Conservation (phyloP, 768 basidiomycete species). For the Mycena haematopus region DNA sequence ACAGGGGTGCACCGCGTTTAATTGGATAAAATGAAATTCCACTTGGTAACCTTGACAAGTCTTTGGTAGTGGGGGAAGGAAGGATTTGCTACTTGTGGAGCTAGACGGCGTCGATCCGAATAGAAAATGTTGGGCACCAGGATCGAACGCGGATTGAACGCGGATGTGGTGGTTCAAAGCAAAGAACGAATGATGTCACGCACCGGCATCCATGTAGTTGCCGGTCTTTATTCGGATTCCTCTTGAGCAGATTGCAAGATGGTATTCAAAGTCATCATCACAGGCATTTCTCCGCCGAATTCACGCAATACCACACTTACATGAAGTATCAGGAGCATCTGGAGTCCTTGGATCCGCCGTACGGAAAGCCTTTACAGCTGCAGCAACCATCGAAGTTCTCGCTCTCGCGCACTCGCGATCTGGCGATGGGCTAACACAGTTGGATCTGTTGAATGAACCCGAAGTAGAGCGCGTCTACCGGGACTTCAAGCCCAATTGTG, state of each 20-base stretch:
- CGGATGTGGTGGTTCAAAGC: too few relatives aligned
- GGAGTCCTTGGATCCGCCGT: slow-evolving; percentile 90
- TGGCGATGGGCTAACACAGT: slow-evolving; percentile 53
- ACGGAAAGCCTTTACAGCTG: slow-evolving; percentile 63
- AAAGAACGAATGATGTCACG: too few relatives aligned
- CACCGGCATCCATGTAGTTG: background rate
- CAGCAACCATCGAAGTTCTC: slow-evolving; percentile 51
- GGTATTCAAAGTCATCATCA: slow-evolving; percentile 27
- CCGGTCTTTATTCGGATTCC: background rate
- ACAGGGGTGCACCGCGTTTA: too few relatives aligned
- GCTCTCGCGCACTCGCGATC: slow-evolving; percentile 79
- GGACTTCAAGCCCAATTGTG: slow-evolving; percentile 73
- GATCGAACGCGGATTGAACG: too few relatives aligned
- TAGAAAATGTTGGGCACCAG: too few relatives aligned
- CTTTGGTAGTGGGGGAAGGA: too few relatives aligned
- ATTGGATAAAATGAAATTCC: too few relatives aligned
- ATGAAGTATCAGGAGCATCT: slow-evolving; percentile 72
- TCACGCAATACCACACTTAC: background rate
- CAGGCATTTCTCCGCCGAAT: slow-evolving; percentile 6
- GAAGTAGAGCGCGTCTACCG: slow-evolving; percentile 62
- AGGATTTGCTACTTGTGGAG: too few relatives aligned
- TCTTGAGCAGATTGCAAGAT: background rate
- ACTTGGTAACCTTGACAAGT: too few relatives aligned
- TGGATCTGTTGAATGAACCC: slow-evolving; percentile 71
- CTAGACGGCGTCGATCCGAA: too few relatives aligned